These are phyloP conservation scores for Mucuna pruriens DNA, from an alignment of 306 rosid species.

Conservation along the genomic window DNA sequence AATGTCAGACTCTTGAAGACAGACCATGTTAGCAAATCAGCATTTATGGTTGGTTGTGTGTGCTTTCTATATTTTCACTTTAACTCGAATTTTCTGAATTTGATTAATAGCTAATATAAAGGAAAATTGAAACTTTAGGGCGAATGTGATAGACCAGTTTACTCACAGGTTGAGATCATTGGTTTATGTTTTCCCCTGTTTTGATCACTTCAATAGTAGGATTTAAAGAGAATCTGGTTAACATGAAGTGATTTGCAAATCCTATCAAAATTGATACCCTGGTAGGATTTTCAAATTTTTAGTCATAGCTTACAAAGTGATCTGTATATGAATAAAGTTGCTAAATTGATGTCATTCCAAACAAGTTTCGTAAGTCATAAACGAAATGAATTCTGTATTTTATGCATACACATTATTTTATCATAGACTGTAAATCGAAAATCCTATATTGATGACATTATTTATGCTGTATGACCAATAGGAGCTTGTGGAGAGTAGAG, in stretches of 20 bases:
- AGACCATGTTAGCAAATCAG: background rate
- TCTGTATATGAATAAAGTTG: background rate
- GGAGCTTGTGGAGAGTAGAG: constrained; percentile 48
- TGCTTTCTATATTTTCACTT: background rate
- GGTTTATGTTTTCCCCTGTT: background rate
- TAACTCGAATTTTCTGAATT: background rate
- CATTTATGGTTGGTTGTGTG: background rate
- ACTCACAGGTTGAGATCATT: background rate
- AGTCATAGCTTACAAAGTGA: background rate
- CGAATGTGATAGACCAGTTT: constrained; percentile 1
- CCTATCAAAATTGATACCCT: background rate
- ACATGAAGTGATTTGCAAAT: constrained; percentile 9
- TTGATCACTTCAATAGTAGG: background rate
- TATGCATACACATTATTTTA: background rate
- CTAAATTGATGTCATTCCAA: background rate
- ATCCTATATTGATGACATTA: constrained; percentile 29
- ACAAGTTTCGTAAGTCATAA: background rate
- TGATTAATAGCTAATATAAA: background rate
- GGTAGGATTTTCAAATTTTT: background rate
- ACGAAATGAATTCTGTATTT: background rate
- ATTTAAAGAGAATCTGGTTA: background rate
- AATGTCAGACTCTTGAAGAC: background rate
- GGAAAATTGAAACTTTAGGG: background rate
- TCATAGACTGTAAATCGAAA: constrained; percentile 9
- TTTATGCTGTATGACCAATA: constrained; percentile 33